phyloP scores from a whole-genome alignment of 257 asterid species.

The Solanum acaule region DNA sequence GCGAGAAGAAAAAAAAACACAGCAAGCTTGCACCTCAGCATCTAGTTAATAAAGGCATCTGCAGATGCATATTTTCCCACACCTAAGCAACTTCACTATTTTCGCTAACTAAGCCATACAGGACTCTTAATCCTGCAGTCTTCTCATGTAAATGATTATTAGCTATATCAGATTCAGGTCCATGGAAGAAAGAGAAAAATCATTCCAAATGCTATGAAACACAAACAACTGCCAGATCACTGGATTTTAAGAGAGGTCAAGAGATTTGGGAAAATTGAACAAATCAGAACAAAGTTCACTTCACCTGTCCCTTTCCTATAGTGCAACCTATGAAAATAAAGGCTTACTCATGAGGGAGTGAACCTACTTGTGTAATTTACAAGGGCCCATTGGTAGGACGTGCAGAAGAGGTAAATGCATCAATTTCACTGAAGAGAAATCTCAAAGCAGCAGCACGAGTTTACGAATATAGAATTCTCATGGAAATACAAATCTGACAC shows the following conservation, averaged over 20 bases:
- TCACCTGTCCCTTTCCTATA: neutral
- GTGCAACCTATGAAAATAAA: neutral
- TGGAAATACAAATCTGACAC: neutral
- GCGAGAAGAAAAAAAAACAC: neutral
- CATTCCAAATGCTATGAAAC: neutral
- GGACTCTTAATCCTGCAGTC: neutral
- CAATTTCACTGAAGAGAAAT: neutral
- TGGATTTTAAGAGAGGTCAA: neutral
- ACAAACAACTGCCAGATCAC: neutral
- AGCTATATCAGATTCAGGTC: neutral
- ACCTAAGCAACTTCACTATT: neutral
- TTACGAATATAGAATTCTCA: neutral
- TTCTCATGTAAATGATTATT: neutral
- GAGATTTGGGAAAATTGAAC: neutral
- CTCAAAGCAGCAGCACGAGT: neutral
- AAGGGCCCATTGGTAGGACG: neutral
- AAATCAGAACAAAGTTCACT: neutral
- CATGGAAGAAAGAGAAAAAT: neutral
- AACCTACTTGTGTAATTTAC: neutral
- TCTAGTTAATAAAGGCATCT: neutral
- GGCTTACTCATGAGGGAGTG: neutral
- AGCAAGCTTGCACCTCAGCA: neutral
- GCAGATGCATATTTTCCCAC: neutral
- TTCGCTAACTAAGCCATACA: neutral
- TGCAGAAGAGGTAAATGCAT: neutral